Evolutionary conservation across 768 basidiomycete genomes (phyloP).

Genomic region (Mycena vulgaris): DNA sequence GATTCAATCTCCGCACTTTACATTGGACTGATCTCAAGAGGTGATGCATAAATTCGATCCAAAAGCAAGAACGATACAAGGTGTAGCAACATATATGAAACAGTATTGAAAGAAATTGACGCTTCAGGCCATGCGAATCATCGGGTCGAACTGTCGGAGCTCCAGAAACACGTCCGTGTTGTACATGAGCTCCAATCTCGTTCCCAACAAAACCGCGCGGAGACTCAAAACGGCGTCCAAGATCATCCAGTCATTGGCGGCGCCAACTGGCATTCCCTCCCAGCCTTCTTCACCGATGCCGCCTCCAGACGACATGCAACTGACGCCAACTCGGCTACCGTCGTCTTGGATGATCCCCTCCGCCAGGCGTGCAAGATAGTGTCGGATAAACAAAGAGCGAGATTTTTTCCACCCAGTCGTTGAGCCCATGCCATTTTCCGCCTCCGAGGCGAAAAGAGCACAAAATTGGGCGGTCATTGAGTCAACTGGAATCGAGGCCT

Average conservation of each 20-base stretch:
- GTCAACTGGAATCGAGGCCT: neutral
- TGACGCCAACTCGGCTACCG: neutral
- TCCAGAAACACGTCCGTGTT: slow-evolving; percentile 31
- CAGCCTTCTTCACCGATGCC: neutral
- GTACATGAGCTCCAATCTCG: slow-evolving; percentile 31
- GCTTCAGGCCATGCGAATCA: slow-evolving; percentile 30
- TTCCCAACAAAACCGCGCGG: slow-evolving; percentile 33
- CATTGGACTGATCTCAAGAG: too few species aligned
- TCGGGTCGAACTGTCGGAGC: slow-evolving; percentile 32
- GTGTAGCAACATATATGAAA: too few species aligned
- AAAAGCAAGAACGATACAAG: too few species aligned
- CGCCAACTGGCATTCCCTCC: neutral
- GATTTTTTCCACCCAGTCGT: neutral
- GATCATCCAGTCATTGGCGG: neutral
- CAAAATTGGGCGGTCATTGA: neutral
- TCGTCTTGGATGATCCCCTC: neutral
- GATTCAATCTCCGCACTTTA: too few species aligned
- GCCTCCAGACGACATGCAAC: neutral
- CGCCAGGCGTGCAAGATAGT: neutral
- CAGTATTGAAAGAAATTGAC: neutral
- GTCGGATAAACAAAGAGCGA: neutral
- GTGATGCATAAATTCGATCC: too few species aligned
- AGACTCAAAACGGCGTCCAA: slow-evolving; percentile 4
- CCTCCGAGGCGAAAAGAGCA: neutral
- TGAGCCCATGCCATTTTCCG: neutral